A percentile compares a stretch with the other conserved stretches of the same genome.
Evolutionary conservation across 2,329 filamentous ascomycete species (phyloP).

Genomic region (Fusarium sp.): DNA sequence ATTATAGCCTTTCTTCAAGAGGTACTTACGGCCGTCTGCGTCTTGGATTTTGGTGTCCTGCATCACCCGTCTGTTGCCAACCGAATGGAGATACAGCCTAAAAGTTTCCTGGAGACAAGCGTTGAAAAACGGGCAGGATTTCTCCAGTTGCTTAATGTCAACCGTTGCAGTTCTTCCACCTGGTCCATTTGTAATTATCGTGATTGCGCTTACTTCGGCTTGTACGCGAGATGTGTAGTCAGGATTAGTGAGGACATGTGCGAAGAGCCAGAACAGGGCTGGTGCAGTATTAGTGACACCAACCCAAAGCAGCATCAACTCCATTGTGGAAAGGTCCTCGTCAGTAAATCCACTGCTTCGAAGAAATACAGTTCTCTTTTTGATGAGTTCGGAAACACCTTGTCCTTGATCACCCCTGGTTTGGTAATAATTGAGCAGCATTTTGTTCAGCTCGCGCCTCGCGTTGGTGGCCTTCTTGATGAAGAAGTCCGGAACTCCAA

Average conservation of each 20-base stretch:
- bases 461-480: conserved; percentile 9
- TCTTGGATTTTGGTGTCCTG: conserved; percentile 55
- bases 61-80: conserved; percentile 56
- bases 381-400: conserved; percentile 49
- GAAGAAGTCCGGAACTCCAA: neutral
- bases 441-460: conserved; percentile 48
- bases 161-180: conserved; percentile 45
- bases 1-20: conserved; percentile 46
- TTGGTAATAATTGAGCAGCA: conserved; percentile 52
- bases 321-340: conserved; percentile 48
- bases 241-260: conserved; percentile 49
- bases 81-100: conserved; percentile 55
- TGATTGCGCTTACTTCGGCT: conserved; percentile 49
- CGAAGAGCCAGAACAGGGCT: conserved; percentile 55
- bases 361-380: conserved; percentile 46
- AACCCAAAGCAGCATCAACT: conserved; percentile 52
- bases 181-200: neutral
- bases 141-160: conserved; percentile 53
- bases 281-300: conserved; percentile 56
- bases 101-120: conserved; percentile 61
- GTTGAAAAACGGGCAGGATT: conserved; percentile 57
- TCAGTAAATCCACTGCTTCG: conserved; percentile 50
- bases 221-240: conserved; percentile 48
- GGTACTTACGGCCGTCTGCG: conserved; percentile 39
- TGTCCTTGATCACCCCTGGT: conserved; percentile 42